Evolutionary conservation across 441 rosid species (phyloP), one percentile per base, ranked within the genome.

Genomic region (Pelargonium fulgidum): DNA sequence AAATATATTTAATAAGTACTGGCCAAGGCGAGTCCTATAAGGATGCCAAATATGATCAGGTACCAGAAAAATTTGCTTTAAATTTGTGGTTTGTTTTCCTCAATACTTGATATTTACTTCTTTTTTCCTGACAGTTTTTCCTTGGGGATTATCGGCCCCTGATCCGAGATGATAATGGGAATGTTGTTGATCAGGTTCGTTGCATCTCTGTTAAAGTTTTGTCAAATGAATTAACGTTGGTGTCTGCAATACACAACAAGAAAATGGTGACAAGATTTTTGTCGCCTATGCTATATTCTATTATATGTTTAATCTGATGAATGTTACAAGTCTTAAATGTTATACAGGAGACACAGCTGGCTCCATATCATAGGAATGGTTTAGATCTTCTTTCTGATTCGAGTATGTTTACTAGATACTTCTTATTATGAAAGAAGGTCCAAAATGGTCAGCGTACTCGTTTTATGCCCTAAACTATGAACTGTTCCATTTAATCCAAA

Each of bases 11-110:
- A 65, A 78, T 96, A 82, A 90, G 79, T 83, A 96, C 98, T 36
- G 99, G 98, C 77, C 94, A 96, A 84, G 99, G 99, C 67, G 98
- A 96, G 82, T 91, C 97, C 72, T 97, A 90, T 71, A 86, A 84
- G 77, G 97, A 93, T 71, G 96, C 99, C 69, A 88, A 93, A 82
- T 93, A 96, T 79, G 98, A 96, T 78, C 99, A 96, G 98, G 99
- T 96, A 80, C 73, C 54, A 45, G 52, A 75, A 56, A 47, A 4
- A 16, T n/a, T 33, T 61, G 62, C 56, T 13, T 64, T 19, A 63
- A 62, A 29, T 59, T 48, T 59, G 72, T 73, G 44, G 45, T 45
- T 41, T 44, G 11, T 69, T 48, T 39, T 64, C 66, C 33, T 20
- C 44, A 12, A 33, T 12, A 45, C 65, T 45, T 54, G 7, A 59